Evolutionary conservation across 345 rosid species (phyloP).

Genomic region (Populus simonii): DNA sequence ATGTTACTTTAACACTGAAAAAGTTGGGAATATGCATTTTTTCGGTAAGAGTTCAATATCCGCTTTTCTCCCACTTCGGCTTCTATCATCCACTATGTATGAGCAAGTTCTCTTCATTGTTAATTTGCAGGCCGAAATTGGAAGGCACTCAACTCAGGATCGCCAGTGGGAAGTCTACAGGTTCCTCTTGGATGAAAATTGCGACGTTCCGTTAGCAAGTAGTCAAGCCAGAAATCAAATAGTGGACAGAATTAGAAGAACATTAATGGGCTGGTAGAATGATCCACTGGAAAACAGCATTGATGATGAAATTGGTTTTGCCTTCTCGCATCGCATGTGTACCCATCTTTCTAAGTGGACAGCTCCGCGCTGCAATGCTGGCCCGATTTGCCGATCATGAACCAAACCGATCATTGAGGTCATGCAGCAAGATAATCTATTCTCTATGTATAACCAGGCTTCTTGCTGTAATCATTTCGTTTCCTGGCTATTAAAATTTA

Average conservation of each 20-base stretch:
- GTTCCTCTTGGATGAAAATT: slow-evolving; percentile 27
- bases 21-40: slow-evolving; percentile 27
- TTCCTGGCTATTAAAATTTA: not conserved
- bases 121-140: slow-evolving; percentile 23
- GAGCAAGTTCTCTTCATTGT: not conserved
- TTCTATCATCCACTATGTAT: not conserved
- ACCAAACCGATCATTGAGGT: not conserved
- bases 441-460: not conserved
- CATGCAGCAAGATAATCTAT: not conserved
- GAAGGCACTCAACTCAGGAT: slow-evolving; percentile 21
- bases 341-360: not conserved
- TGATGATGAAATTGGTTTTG: not conserved
- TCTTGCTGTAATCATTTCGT: not conserved
- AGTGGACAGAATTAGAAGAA: slow-evolving; percentile 20
- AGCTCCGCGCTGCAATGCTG: not conserved
- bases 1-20: slow-evolving; percentile 23
- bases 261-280: slow-evolving; percentile 30
- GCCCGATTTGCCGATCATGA: not conserved
- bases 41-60: slow-evolving; percentile 10
- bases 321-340: not conserved
- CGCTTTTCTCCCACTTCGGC: not conserved
- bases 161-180: slow-evolving; percentile 34
- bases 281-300: not conserved
- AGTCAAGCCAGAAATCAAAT: slow-evolving; percentile 14
- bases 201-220: slow-evolving; percentile 12